A percentile compares a stretch with the other conserved stretches of the same genome.
Evolutionary conservation across 768 basidiomycete genomes (phyloP).

Genomic region (Auricularia auricula-judae): DNA sequence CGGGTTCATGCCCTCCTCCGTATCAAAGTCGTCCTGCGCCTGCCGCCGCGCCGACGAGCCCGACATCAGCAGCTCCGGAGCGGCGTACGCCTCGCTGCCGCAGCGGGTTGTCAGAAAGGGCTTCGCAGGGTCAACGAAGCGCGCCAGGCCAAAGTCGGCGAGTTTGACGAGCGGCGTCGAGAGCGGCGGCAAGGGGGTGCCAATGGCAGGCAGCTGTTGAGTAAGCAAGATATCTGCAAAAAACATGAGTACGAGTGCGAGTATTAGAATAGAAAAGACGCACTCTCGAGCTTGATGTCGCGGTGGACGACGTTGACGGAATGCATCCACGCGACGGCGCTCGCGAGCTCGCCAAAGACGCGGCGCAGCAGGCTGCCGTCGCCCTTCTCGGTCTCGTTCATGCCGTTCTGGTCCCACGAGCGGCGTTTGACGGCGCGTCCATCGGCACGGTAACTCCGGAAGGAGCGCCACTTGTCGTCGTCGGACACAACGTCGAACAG

Average conservation of each 20-base stretch:
- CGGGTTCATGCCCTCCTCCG: neutral
- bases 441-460: conserved; percentile 3
- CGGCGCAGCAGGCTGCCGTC: conserved; percentile 37
- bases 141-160: conserved; percentile 82
- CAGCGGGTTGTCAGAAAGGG: conserved; percentile 69
- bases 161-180: conserved; percentile 63
- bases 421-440: neutral
- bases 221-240: conserved; percentile 66
- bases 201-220: conserved; percentile 24
- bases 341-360: conserved; percentile 66
- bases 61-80: conserved; percentile 58
- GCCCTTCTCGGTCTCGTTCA: conserved; percentile 1
- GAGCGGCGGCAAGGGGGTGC: conserved; percentile 16
- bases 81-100: conserved; percentile 82
- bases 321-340: conserved; percentile 83
- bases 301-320: conserved; percentile 76
- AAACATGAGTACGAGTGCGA: neutral
- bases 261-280: conserved; percentile 12
- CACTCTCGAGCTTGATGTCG: conserved; percentile 70
- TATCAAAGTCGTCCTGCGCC: conserved; percentile 1
- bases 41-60: conserved; percentile 11
- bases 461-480: conserved; percentile 27
- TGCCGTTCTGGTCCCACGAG: neutral
- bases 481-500: conserved; percentile 64
- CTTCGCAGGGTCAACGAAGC: conserved; percentile 58